These are phyloP conservation scores for Grosmannia penicillata DNA, from an alignment of 2,329 filamentous ascomycete species.

Conservation along the genomic window DNA sequence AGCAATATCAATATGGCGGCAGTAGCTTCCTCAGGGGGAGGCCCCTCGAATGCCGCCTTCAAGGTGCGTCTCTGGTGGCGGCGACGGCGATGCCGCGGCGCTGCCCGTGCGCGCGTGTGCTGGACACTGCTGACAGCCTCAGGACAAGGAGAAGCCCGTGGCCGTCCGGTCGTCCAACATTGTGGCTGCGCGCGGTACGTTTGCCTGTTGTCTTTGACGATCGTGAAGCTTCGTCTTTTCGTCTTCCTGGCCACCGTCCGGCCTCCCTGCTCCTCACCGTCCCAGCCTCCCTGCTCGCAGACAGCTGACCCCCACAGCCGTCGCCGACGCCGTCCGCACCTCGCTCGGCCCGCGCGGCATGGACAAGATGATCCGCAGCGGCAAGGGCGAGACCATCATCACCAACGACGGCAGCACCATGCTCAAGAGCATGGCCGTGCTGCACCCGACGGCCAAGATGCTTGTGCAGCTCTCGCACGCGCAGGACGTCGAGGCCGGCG, in stretches of 20 bases:
- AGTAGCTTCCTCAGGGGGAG: slow-evolving; percentile 26
- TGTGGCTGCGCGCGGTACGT: slow-evolving; percentile 79
- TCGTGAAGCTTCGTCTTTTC: background rate
- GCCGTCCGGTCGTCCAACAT: slow-evolving; percentile 95
- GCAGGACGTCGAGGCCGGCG: slow-evolving; percentile 95
- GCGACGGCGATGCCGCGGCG: background rate
- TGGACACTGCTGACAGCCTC: slow-evolving; percentile 7
- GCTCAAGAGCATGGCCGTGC: slow-evolving; percentile 96
- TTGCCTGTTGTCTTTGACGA: background rate
- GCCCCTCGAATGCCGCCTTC: slow-evolving; percentile 38
- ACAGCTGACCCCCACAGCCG: slow-evolving; percentile 59
- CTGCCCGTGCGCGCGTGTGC: background rate
- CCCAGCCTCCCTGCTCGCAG: too few relatives aligned
- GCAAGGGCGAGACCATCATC: slow-evolving; percentile 95
- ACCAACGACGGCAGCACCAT: slow-evolving; percentile 99
- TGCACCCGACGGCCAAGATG: slow-evolving; percentile 99
- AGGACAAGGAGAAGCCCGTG: slow-evolving; percentile 96
- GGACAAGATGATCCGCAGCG: slow-evolving; percentile 99
- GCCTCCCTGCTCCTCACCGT: too few relatives aligned
- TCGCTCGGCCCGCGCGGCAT: slow-evolving; percentile 92
- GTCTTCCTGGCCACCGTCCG: too few relatives aligned
- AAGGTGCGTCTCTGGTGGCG: slow-evolving; percentile 26
- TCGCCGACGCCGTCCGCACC: slow-evolving; percentile 93
- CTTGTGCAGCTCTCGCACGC: slow-evolving; percentile 92
- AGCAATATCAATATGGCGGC: slow-evolving; percentile 23